These are phyloP conservation scores for Paraurostyla sp. DNA, from an alignment of 73 alveolate species.

Conservation along the genomic window DNA sequence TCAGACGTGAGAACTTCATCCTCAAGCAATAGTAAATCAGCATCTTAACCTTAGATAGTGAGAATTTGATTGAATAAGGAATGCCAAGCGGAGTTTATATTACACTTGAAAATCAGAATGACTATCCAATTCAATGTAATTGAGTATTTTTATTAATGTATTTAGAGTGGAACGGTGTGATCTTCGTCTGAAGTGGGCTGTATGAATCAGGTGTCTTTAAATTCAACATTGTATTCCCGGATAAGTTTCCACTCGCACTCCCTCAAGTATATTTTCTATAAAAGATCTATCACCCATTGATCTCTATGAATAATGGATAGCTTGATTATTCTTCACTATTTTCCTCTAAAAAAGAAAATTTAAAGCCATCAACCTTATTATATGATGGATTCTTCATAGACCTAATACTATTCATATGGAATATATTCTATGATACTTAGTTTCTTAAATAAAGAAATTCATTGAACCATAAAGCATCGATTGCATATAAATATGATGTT, in stretches of 20 bases:
- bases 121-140: neutral
- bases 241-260: constrained; percentile 54
- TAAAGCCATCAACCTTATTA: neutral
- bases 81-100: constrained; percentile 25
- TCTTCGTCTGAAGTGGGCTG: constrained; percentile 68
- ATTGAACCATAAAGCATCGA: neutral
- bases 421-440: constrained; percentile 1
- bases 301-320: constrained; percentile 31
- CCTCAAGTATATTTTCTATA: constrained; percentile 62
- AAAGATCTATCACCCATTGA: constrained; percentile 71
- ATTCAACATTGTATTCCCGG: constrained; percentile 65
- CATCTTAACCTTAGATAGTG: neutral
- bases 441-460: neutral
- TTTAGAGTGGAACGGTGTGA: constrained; percentile 67
- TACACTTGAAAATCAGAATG: neutral
- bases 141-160: neutral
- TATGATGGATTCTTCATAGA: neutral
- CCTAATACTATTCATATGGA: neutral
- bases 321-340: neutral
- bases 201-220: constrained; percentile 69
- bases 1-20: neutral
- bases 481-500: neutral
- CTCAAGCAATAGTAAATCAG: constrained; percentile 7
- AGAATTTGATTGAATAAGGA: constrained; percentile 7
- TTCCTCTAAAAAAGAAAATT: neutral